Conservation (phyloP, 176 grass and related monocot species). For the Oryza punctata region DNA sequence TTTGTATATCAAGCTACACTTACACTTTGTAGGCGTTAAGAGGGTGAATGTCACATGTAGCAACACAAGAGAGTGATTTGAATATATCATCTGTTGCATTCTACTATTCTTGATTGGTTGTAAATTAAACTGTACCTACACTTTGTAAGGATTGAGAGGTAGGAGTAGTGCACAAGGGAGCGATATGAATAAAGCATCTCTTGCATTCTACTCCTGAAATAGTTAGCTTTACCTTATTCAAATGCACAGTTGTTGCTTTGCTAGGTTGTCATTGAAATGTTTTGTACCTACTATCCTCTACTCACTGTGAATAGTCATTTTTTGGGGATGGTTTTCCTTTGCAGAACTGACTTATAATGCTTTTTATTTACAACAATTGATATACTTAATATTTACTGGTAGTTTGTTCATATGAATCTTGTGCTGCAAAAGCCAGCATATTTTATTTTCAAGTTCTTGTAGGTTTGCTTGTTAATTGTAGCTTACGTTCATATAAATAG, state of each 20-base stretch:
- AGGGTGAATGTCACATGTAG: background rate
- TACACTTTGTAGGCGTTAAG: background rate
- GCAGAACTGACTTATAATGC: background rate
- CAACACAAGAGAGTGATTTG: background rate
- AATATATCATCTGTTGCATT: conserved; percentile 13
- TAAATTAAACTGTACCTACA: background rate
- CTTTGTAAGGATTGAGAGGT: background rate
- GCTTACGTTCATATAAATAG: background rate
- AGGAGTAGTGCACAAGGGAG: background rate
- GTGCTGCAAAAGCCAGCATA: background rate
- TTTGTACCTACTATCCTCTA: background rate
- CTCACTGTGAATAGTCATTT: background rate
- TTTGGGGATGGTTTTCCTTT: conserved; percentile 4
- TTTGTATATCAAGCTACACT: conserved; percentile 5
- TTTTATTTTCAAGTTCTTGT: background rate
- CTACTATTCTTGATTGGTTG: conserved; percentile 14
- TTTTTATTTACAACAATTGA: background rate
- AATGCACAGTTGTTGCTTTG: background rate
- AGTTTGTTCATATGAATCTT: background rate
- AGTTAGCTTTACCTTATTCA: background rate
- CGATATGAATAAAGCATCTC: background rate
- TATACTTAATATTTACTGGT: background rate
- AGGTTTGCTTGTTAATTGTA: background rate
- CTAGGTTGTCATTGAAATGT: background rate
- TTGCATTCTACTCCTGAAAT: background rate